A percentile compares a stretch with the other conserved stretches of the same genome.
These are phyloP conservation scores for Candida dendrica DNA, from an alignment of 805 yeast species.

Conservation along the genomic window DNA sequence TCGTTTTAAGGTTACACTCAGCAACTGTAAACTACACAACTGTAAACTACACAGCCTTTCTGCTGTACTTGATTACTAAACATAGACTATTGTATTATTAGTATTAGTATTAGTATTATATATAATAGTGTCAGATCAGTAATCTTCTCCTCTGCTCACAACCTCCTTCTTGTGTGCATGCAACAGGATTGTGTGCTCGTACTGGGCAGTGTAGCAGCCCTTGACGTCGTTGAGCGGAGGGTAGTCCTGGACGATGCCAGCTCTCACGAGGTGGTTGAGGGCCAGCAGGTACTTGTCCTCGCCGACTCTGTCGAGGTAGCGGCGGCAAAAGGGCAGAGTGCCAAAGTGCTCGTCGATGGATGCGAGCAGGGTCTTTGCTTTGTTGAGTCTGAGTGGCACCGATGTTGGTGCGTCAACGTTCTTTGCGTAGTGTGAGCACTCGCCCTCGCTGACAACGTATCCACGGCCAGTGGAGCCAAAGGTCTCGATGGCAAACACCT, in stretches of 20 bases:
- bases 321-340: slow-evolving; percentile 92
- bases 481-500: slow-evolving; percentile 95
- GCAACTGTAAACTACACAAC: no score
- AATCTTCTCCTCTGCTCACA: slow-evolving; percentile 92
- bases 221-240: slow-evolving; percentile 83
- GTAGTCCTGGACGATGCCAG: slow-evolving; percentile 86
- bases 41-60: no score
- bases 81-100: no score
- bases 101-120: no score
- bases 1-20: no score
- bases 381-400: slow-evolving; percentile 49
- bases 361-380: slow-evolving; percentile 62
- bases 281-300: slow-evolving; percentile 89
- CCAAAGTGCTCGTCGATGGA: slow-evolving; percentile 81
- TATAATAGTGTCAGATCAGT: slow-evolving; percentile 37
- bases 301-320: slow-evolving; percentile 87
- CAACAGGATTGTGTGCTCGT: slow-evolving; percentile 85
- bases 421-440: slow-evolving; percentile 88
- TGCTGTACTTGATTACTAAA: no score
- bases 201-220: slow-evolving; percentile 94
- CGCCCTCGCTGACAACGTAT: slow-evolving; percentile 78
- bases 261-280: slow-evolving; percentile 73
- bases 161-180: slow-evolving; percentile 93
- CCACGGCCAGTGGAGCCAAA: slow-evolving; percentile 97
- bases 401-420: slow-evolving; percentile 40